Percentiles rank a stretch among this genome's conserved stretches.
phyloP scores from a whole-genome alignment of 352 stramenopile genomes.

The Pythium dissotocum region DNA sequence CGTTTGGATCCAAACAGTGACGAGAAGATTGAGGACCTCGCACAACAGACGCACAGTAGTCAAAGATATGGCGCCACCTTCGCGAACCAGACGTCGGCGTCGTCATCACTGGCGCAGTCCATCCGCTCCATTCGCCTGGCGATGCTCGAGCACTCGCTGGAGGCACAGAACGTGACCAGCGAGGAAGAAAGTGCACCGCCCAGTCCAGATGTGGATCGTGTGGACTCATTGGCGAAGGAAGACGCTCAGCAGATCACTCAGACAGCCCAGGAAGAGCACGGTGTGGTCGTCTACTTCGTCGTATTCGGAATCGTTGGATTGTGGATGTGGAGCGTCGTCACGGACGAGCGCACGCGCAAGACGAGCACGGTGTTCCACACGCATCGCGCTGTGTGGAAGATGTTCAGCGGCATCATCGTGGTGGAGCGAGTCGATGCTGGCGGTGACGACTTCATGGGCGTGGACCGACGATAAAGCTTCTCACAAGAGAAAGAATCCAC shows the following conservation, averaged over 20 bases:
- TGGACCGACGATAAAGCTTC: background rate
- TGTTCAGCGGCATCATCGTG: constrained; percentile 17
- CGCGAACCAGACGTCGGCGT: constrained; percentile 12
- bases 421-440: constrained; percentile 18
- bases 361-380: constrained; percentile 23
- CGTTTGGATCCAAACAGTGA: background rate
- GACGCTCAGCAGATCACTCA: background rate
- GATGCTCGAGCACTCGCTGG: constrained; percentile 21
- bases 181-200: background rate
- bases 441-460: constrained; percentile 17
- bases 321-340: constrained; percentile 26
- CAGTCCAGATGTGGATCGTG: background rate
- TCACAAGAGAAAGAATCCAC: too few species aligned
- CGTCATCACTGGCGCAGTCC: constrained; percentile 21
- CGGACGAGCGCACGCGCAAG: constrained; percentile 22
- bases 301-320: constrained; percentile 24
- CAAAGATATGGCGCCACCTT: background rate
- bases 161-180: constrained; percentile 14
- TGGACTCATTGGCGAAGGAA: background rate
- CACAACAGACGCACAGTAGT: background rate
- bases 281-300: constrained; percentile 15
- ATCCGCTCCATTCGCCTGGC: constrained; percentile 25
- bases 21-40: background rate
- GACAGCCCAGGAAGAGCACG: constrained; percentile 2
- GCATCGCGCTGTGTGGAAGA: constrained; percentile 13